Percentiles rank a stretch among this genome's conserved stretches.
Conservation (phyloP, 805 yeast genomes). For the Kazachstania martiniae region DNA sequence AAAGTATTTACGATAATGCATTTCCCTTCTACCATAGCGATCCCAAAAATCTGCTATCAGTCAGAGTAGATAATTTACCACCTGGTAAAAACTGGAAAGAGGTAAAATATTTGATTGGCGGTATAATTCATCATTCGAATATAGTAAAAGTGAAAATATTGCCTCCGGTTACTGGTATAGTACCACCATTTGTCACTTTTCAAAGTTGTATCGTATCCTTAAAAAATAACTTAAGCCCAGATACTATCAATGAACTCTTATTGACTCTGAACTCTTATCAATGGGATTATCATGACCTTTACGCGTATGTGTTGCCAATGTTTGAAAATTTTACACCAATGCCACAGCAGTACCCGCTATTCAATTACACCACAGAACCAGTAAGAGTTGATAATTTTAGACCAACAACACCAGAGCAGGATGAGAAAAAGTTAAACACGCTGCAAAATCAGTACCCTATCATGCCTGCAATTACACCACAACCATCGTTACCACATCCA, state of each 20-base stretch:
- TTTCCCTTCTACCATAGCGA: too few relatives aligned
- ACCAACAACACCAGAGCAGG: not conserved
- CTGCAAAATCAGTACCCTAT: too few relatives aligned
- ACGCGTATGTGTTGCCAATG: conserved; percentile 18
- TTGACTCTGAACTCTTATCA: conserved; percentile 21
- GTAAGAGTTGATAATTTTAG: not conserved
- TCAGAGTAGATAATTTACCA: conserved; percentile 26
- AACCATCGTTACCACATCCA: not conserved
- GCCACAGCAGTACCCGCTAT: not conserved
- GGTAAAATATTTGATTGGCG: conserved; percentile 25
- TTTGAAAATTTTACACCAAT: not conserved
- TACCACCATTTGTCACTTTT: conserved; percentile 25
- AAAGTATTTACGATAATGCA: too few relatives aligned
- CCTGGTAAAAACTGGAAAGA: conserved; percentile 28
- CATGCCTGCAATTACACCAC: not conserved
- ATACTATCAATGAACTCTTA: conserved; percentile 17
- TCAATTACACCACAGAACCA: not conserved
- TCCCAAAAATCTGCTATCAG: too few relatives aligned
- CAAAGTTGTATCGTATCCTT: conserved; percentile 24
- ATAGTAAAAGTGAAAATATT: conserved; percentile 22
- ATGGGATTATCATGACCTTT: conserved; percentile 25
- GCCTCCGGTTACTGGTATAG: conserved; percentile 24
- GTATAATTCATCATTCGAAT: conserved; percentile 23
- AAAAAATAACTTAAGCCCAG: conserved; percentile 10
- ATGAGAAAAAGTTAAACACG: too few relatives aligned